Evolutionary conservation across 1,284 basidiomycete genomes (phyloP), one percentile per base, ranked within the genome.

Genomic region (Moesziomyces globuligerus): DNA sequence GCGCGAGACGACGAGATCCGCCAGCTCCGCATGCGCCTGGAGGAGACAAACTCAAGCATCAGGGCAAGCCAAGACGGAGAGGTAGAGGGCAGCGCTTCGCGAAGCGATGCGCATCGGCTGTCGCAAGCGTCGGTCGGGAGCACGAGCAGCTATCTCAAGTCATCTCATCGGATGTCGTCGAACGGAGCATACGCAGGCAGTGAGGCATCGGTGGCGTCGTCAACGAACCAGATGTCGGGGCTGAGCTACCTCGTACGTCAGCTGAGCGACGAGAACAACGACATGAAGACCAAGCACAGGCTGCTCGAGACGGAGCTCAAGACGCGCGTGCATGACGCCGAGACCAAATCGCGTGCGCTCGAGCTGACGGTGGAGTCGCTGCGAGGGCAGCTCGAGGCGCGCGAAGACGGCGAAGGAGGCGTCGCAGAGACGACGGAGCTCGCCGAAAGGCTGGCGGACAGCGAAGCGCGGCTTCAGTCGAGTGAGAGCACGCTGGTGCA

Each of bases 221-320:
- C 69, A 17, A 73, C 87, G 26, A 87, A 86, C 61, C 89, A 88
- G 84, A 88, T 84, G 72, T 66, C 85, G 21, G 86, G 88, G 50
- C 86, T 87, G 41, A 89, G 90, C 52, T 75, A 85, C 18, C 92
- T 96, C 74, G 88, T 95, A 24, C 90, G 91, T 76, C 90, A 93
- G 76, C 85, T 95, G 41, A 90, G 91, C 79, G 89, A 90, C 72
- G 93, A 95, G 83, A 91, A 89, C 73, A 81, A 87, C 4, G 84
- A 86, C n/a, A 83, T 88, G 9, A 84, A 86, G 21, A 88, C 90
- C 61, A 86, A 86, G 70, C 89, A 88, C 81, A 90, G 90, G 78
- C 82, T 89, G 37, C 83, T 92, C 29, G 88, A 92, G 78, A 48
- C 76, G 15, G 49, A 50, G 21, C 48, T 55, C 28, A 92, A 94